Conservation (phyloP, 1,284 basidiomycete species). For the Rhodotorula sp. region DNA sequence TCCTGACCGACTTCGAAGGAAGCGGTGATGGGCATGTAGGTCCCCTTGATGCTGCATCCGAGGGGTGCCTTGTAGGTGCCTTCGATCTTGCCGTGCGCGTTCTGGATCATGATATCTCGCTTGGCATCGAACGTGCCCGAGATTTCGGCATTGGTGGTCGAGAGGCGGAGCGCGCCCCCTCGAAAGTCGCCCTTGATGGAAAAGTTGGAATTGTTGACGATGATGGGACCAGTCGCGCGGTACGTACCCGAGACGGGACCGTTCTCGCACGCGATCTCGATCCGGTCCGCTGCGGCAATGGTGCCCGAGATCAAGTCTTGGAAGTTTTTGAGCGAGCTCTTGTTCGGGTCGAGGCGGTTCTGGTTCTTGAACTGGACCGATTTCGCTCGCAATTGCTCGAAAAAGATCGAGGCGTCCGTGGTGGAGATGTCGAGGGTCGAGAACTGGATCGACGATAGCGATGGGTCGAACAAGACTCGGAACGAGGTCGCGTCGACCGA, state of each 20-base stretch:
- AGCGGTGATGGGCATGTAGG: slow-evolving; percentile 2
- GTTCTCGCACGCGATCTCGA: slow-evolving; percentile 16
- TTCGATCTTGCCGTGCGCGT: slow-evolving; percentile 6
- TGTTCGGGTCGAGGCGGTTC: slow-evolving; percentile 19
- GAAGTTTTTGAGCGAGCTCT: slow-evolving; percentile 10
- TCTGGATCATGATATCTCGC: neutral
- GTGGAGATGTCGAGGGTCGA: slow-evolving; percentile 5
- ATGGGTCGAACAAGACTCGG: slow-evolving; percentile 13
- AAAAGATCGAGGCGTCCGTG: slow-evolving; percentile 15
- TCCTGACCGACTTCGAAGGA: slow-evolving; percentile 6
- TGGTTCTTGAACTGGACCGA: slow-evolving; percentile 1
- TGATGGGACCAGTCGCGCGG: neutral
- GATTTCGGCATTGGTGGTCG: slow-evolving; percentile 7
- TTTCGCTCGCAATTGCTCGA: neutral
- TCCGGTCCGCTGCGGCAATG: neutral
- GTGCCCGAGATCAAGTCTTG: slow-evolving; percentile 22
- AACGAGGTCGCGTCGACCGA: slow-evolving; percentile 6
- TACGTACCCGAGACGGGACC: slow-evolving; percentile 6
- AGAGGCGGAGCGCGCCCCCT: neutral
- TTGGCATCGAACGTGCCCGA: slow-evolving; percentile 3
- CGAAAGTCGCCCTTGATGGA: neutral
- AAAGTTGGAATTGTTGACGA: slow-evolving; percentile 1
- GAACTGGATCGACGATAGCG: neutral
- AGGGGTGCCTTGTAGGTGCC: slow-evolving; percentile 5
- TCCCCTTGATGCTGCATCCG: slow-evolving; percentile 2